Base-by-base conservation (phyloP, 2,329 filamentous ascomycete genomes). In the Diaporthe sp. region DNA sequence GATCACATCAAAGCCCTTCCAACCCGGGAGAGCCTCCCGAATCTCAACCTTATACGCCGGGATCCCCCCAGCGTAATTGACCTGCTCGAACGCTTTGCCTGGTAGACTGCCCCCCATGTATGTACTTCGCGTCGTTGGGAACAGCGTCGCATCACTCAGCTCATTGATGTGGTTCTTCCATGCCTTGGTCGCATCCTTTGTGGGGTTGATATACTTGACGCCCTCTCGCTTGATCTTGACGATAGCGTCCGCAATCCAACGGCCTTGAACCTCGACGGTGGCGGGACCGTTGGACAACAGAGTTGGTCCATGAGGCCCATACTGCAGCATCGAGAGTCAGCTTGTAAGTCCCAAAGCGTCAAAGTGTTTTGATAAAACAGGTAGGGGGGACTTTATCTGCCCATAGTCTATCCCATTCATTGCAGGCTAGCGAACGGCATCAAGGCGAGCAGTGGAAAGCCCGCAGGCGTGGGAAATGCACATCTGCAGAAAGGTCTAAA, bases 301-400 rank as follows among this genome's bases (percentile, higher is more conserved):
- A 0, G 89, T 91, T 0, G 90, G 90, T 0, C 84, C 88, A n/a
- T 92, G 90, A 0, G 86, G 84, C 0, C 90, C 90, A 79, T 91
- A 92, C 58, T 70, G 34, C 8, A 37, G n/a, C n/a, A 25, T 42
- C 22, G 22, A 42, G 17, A 22, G 46, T 70, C 49, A 70, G 65
- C 49, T 39, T 9, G 3, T 10, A 15, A 28, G 4, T 68, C n/a
- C 13, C 46, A 17, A 39, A 28, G 22, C 12, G 22, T 49, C 17
- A 22, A 19, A 49, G 15, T 22, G 19, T 22, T 19, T 22, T 22
- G 44, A 49, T 22, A 7, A 49, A 22, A 22, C 17, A 17, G 17
- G 17, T 8, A n/a, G 13, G 28, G 22, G 42, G 19, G 15, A 19
- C 39, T 12, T 4, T 8, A 17, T 34, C 44, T 15, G 12, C 61